These are phyloP conservation scores for Coelastrella sp. DNA, from an alignment of 139 green algal species.

Conservation along the genomic window DNA sequence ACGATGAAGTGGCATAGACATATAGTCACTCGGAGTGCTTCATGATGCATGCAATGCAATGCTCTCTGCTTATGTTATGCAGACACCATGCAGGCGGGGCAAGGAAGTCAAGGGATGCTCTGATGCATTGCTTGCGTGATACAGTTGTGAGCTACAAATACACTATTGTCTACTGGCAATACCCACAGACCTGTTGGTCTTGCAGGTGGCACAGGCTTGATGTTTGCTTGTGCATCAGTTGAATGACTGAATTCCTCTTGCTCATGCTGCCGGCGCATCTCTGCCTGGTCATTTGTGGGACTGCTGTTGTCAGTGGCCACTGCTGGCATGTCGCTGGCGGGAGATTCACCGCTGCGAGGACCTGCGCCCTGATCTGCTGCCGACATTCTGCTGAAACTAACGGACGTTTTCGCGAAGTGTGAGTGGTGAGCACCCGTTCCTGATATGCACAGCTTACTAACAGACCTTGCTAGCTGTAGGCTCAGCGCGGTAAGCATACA, in stretches of 20 bases:
- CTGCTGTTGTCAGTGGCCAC: not conserved
- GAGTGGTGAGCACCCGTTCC: too few species aligned
- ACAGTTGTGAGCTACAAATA: too few species aligned
- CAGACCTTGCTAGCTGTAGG: not conserved
- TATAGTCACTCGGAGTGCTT: too few species aligned
- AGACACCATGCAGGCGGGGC: too few species aligned
- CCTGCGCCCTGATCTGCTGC: not conserved
- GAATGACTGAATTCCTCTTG: not conserved
- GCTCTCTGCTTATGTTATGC: too few species aligned
- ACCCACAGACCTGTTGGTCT: not conserved
- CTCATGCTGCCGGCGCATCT: conserved; percentile 11
- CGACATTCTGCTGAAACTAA: conserved; percentile 11
- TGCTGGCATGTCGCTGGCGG: conserved; percentile 27
- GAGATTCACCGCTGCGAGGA: conserved; percentile 12
- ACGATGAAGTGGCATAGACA: not conserved
- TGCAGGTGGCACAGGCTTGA: not conserved
- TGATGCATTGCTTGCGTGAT: too few species aligned
- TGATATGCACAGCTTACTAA: too few species aligned
- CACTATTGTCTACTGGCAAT: not conserved
- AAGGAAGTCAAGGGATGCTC: too few species aligned
- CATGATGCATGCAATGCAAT: too few species aligned
- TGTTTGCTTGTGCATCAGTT: not conserved
- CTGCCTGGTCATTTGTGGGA: not conserved
- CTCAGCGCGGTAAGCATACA: not conserved
- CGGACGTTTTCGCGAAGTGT: too few species aligned